Evolutionary conservation across 129 eudicot species (phyloP), one percentile per base, ranked within the genome.

Genomic region (Chrysanthemum seticuspe): DNA sequence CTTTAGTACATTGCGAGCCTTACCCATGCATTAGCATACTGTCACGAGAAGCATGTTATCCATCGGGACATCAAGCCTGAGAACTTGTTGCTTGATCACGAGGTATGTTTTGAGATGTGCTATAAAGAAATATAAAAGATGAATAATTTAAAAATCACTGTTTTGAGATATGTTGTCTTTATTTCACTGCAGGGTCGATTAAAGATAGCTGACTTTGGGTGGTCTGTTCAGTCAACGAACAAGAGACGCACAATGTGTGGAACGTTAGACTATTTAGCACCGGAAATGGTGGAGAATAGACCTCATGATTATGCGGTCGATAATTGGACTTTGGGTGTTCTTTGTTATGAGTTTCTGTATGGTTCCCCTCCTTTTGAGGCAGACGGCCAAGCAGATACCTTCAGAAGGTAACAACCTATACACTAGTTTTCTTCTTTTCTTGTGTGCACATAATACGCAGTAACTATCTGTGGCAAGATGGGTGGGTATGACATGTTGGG

Each of bases 201-300:
- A 66, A 94, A 90, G 86, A 90, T 94, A 82, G 99, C 97, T 11
- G 99, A 94, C 76, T 94, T 94, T 75, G 97, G 97, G 45, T 94
- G 99, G 99, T 94, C 99, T 3, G 99, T 94, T 11, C 96, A 90
- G 74, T 90, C 99, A 65, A 79, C 76, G 64, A 79, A 69, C 83
- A 94, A 94, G 85, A 84, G 99, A 67, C 91, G 80, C 77, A 94
- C 99, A 10, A 90, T 94, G 97, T 94, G 98, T 80, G 97, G 98
- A 67, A 88, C 98, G 15, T 75, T 94, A 71, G 97, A 94, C 78
- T 94, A 94, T 73, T 62, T 94, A 62, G 98, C 98, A 81, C 96
- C 97, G 62, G 98, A 94, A 75, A 90, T 94, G 98, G 98, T 94
- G 84, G 97, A 94, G 72, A 84, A 90, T 71, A 90, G 85, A 83